Conservation (phyloP, 2,329 filamentous ascomycete genomes). For the Ceratocystis eucalypticola region DNA sequence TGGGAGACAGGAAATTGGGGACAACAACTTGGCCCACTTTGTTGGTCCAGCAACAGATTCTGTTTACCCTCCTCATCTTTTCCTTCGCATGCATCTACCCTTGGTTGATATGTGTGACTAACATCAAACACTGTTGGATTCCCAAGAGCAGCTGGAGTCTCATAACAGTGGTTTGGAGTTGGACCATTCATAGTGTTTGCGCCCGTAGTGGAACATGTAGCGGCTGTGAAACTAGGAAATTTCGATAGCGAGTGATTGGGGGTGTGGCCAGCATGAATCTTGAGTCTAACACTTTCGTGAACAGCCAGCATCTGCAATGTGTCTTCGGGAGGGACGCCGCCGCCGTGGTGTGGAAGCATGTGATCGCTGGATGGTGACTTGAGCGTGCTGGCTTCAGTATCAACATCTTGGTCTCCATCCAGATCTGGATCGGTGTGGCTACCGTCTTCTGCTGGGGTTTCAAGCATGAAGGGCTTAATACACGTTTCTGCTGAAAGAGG, state of each 20-base stretch:
- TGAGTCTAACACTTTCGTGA: constrained; percentile 38
- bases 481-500: neutral
- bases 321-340: constrained; percentile 24
- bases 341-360: constrained; percentile 19
- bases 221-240: constrained; percentile 28
- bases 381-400: constrained; percentile 1
- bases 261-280: constrained; percentile 50
- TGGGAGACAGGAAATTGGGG: neutral
- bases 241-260: constrained; percentile 46
- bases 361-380: neutral
- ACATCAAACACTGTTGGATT: constrained; percentile 4
- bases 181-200: constrained; percentile 15
- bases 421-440: neutral
- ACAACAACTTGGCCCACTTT: neutral
- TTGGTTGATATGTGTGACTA: neutral
- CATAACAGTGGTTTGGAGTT: constrained; percentile 15
- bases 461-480: neutral
- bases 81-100: neutral
- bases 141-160: constrained; percentile 18
- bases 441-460: neutral
- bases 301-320: constrained; percentile 36
- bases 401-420: neutral
- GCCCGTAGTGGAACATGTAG: constrained; percentile 13
- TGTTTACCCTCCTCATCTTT: neutral
- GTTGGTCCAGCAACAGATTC: neutral